Conservation (phyloP, 108 stramenopile species). For the Skeletonema costatum region DNA sequence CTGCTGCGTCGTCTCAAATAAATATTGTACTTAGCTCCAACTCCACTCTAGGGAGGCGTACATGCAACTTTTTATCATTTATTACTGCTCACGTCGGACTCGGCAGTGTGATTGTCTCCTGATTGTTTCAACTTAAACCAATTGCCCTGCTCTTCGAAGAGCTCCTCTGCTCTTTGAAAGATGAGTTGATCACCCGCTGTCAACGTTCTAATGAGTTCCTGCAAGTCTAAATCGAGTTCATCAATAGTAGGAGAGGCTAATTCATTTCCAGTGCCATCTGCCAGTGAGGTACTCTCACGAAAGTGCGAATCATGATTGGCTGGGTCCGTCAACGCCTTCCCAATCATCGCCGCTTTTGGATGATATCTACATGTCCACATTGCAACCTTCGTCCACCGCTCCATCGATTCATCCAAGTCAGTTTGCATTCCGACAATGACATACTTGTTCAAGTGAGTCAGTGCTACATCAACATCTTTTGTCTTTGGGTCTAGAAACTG, state of each 20-base stretch:
- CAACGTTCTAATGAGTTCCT: slow-evolving; percentile 8
- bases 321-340: background rate
- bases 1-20: too few relatives aligned
- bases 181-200: slow-evolving; percentile 30
- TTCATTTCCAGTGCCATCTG: background rate
- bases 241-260: slow-evolving; percentile 18
- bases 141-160: slow-evolving; percentile 16
- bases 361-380: slow-evolving; percentile 5
- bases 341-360: background rate
- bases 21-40: too few relatives aligned
- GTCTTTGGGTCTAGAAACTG: slow-evolving; percentile 37
- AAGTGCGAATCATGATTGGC: background rate
- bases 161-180: slow-evolving; percentile 13
- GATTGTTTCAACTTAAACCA: background rate
- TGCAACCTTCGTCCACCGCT: slow-evolving; percentile 15
- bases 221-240: slow-evolving; percentile 23
- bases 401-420: slow-evolving; percentile 9
- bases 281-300: background rate
- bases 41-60: too few relatives aligned
- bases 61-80: background rate
- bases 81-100: background rate
- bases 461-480: slow-evolving; percentile 24
- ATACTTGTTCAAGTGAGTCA: slow-evolving; percentile 24
- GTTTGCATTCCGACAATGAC: slow-evolving; percentile 35
- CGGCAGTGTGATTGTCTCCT: too few relatives aligned